These are phyloP conservation scores for Paspalum notatum DNA, from an alignment of 176 grass and related monocot species.

Conservation along the genomic window DNA sequence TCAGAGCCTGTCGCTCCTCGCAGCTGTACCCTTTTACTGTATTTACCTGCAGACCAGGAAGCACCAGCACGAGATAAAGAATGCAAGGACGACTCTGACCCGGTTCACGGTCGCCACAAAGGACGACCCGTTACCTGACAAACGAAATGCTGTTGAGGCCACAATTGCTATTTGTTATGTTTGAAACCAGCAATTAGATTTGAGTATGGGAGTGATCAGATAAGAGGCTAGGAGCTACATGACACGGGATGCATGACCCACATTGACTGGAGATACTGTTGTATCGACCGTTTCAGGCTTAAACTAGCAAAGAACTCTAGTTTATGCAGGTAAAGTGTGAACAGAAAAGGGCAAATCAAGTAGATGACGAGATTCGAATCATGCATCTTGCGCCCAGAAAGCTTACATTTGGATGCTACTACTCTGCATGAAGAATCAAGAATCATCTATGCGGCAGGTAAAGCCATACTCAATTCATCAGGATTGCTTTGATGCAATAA, in stretches of 20 bases:
- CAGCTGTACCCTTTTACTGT: neutral
- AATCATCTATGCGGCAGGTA: conserved; percentile 37
- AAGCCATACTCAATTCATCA: conserved; percentile 19
- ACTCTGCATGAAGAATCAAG: conserved; percentile 2
- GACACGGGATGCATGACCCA: conserved; percentile 35
- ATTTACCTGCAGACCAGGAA: conserved; percentile 36
- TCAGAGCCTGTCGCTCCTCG: conserved; percentile 18
- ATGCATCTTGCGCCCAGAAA: conserved; percentile 23
- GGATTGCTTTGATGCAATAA: conserved; percentile 11
- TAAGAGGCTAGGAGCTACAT: conserved; percentile 15
- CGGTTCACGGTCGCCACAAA: conserved; percentile 17
- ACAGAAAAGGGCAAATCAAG: conserved; percentile 27
- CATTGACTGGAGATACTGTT: conserved; percentile 18
- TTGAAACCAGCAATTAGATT: neutral
- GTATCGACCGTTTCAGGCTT: conserved; percentile 21
- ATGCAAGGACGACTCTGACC: conserved; percentile 38
- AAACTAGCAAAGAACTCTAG: conserved; percentile 25
- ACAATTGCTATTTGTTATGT: conserved; percentile 26
- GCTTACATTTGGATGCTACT: conserved; percentile 57
- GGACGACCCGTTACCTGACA: conserved; percentile 13
- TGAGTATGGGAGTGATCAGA: conserved; percentile 12
- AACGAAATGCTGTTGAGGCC: conserved; percentile 31
- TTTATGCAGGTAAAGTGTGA: conserved; percentile 25
- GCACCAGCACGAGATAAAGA: conserved; percentile 12
- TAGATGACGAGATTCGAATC: conserved; percentile 3